Base-by-base conservation (phyloP, 768 basidiomycete species). In the Mycena venus region DNA sequence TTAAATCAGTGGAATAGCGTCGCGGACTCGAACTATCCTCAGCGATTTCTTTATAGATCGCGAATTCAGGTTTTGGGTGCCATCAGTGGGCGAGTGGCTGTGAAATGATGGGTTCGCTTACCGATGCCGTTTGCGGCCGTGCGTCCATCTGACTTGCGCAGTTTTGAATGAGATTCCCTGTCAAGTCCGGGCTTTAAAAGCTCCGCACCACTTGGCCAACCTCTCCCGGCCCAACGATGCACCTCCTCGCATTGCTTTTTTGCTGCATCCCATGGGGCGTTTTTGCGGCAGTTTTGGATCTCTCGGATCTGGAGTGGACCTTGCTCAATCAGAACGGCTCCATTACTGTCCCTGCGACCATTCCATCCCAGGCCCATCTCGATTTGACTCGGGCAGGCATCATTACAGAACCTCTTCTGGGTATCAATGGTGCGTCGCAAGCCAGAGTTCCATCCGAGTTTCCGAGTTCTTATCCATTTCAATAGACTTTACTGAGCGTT, bases 351-450 rank as follows among this genome's bases (percentile, higher is more conserved):
- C 88, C 90, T 7, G 89, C 85, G 23, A 80, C 83, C 5, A 83
- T 90, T 9, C 88, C 90, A 5, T 91, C 90, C 5, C 89, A 91
- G 75, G 87, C 83, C 6, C 90, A 91, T 72, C 81, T 91, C 55
- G 90, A 92, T 79, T 82, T 92, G 49, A 72, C 85, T 25, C 85
- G 84, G 44, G 88, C 88, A 27, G 90, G 90, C 3, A 79, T 91
- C 49, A 90, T 91, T 73, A 86, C 87, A 4, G 88, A 89, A 56
- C 90, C 90, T 11, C 78, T 91, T 34, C 81, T 89, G 11, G 89
- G 87, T 4, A 86, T 89, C 40, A 91, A 91, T 70, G 91, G 90
- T 89, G 56, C 53, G 77, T 67, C 40, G 17, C 19, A 27, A n/a
- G 77, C n/a, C n/a, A n/a, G n/a, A n/a, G n/a, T n/a, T n/a, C 51